These are phyloP conservation scores for Colletotrichum sp. DNA, from an alignment of 2,329 filamentous ascomycete species.

Conservation along the genomic window DNA sequence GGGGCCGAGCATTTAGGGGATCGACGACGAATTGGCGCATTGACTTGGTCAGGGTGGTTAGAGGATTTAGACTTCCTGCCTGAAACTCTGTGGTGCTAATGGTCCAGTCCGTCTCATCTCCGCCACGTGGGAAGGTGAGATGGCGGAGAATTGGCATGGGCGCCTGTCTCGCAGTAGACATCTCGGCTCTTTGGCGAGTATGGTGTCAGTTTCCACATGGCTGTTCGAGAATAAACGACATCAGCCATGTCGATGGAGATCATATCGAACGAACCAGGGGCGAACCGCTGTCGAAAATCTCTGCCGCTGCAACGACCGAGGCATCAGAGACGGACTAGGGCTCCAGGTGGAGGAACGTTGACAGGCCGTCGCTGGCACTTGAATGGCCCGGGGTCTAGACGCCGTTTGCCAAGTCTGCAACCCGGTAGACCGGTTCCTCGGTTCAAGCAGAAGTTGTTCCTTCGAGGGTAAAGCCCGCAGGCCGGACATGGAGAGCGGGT, in stretches of 20 bases:
- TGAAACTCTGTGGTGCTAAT: slow-evolving; percentile 6
- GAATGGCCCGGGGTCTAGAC: slow-evolving; percentile 1
- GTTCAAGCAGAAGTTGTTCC: not conserved
- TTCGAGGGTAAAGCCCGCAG: not conserved
- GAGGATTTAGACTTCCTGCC: slow-evolving; percentile 16
- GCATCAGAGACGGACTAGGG: not conserved
- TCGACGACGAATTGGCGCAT: not conserved
- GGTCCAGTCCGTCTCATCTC: slow-evolving; percentile 14
- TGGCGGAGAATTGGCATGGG: not conserved
- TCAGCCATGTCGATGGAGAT: not conserved
- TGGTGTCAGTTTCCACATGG: not conserved
- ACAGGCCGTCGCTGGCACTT: not conserved
- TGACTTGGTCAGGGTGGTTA: not conserved
- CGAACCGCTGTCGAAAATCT: not conserved
- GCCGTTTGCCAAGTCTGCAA: slow-evolving; percentile 1
- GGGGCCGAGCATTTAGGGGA: not conserved
- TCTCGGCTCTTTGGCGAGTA: not conserved
- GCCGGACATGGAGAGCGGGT: not conserved
- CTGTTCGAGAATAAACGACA: not conserved
- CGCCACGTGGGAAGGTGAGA: slow-evolving; percentile 18
- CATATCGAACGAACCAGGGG: not conserved
- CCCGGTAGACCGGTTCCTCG: slow-evolving; percentile 14
- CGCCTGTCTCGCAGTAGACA: not conserved
- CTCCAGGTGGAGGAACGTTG: not conserved
- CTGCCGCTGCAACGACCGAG: not conserved